These are phyloP conservation scores for Lactarius tabidus DNA, from an alignment of 768 basidiomycete species.

Conservation along the genomic window DNA sequence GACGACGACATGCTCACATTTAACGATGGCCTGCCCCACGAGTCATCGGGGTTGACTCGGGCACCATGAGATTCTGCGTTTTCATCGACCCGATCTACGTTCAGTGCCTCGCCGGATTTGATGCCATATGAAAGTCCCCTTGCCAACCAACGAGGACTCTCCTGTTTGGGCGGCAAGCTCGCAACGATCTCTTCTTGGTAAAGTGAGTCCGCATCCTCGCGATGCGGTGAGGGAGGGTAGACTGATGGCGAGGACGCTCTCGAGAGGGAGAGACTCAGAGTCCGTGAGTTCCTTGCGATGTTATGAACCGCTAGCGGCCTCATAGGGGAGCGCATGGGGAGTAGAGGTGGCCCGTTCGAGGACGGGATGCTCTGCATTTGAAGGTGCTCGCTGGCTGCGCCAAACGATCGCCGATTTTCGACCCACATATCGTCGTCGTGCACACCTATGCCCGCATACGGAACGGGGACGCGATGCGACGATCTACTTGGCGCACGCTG, in stretches of 20 bases:
- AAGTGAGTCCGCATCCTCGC: constrained; percentile 22
- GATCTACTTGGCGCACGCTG: not conserved
- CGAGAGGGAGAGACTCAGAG: constrained; percentile 12
- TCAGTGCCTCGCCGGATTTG: not conserved
- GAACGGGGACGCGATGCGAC: constrained; percentile 17
- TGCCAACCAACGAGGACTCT: not conserved
- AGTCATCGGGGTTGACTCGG: not conserved
- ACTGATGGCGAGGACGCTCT: constrained; percentile 27
- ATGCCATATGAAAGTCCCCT: not conserved
- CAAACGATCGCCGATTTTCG: constrained; percentile 11
- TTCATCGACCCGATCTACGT: not conserved
- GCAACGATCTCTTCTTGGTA: constrained; percentile 3
- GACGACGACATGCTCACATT: not conserved
- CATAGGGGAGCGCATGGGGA: constrained; percentile 22
- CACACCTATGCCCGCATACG: not conserved
- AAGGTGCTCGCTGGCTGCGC: constrained; percentile 26
- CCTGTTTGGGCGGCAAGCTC: not conserved
- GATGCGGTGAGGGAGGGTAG: constrained; percentile 26
- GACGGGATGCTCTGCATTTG: constrained; percentile 16
- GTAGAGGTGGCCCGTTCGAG: constrained; percentile 30
- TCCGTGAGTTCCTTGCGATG: not conserved
- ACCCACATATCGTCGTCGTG: not conserved
- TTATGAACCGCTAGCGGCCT: constrained; percentile 2
- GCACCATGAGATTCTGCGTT: not conserved
- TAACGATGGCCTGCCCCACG: not conserved